These are phyloP conservation scores for Geotrichum armillariae DNA, from an alignment of 1,139 yeast genomes.

Conservation along the genomic window DNA sequence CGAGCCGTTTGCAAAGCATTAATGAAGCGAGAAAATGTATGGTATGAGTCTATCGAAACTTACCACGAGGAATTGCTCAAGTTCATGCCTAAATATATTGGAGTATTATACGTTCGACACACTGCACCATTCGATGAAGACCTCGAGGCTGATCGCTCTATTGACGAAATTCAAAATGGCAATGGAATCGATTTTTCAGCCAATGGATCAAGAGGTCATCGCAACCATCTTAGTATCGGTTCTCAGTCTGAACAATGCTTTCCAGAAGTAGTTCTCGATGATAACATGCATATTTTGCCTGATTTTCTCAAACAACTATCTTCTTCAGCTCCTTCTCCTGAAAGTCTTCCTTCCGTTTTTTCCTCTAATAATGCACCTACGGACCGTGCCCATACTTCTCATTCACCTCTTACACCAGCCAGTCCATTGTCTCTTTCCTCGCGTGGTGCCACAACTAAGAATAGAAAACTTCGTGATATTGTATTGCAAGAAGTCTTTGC, in stretches of 20 bases:
- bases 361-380: background rate
- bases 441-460: slow-evolving; percentile 65
- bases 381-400: slow-evolving; percentile 1
- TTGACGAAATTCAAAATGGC: slow-evolving; percentile 1
- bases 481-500: slow-evolving; percentile 72
- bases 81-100: slow-evolving; percentile 92
- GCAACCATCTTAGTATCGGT: background rate
- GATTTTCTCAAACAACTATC: slow-evolving; percentile 68
- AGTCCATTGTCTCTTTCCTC: slow-evolving; percentile 26
- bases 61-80: slow-evolving; percentile 71
- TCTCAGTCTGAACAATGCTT: slow-evolving; percentile 38
- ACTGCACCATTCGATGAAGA: slow-evolving; percentile 41
- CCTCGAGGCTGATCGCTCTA: background rate
- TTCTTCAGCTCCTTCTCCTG: slow-evolving; percentile 49
- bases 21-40: slow-evolving; percentile 82
- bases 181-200: background rate
- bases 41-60: slow-evolving; percentile 86
- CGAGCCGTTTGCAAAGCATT: slow-evolving; percentile 95
- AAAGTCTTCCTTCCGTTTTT: slow-evolving; percentile 3
- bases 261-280: slow-evolving; percentile 85
- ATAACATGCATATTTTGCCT: slow-evolving; percentile 86
- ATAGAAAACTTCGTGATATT: slow-evolving; percentile 62
- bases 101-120: slow-evolving; percentile 89
- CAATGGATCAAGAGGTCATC: background rate
- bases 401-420: slow-evolving; percentile 16